Evolutionary conservation across 805 yeast genomes (phyloP).

Genomic region (Myxozyma udenii): DNA sequence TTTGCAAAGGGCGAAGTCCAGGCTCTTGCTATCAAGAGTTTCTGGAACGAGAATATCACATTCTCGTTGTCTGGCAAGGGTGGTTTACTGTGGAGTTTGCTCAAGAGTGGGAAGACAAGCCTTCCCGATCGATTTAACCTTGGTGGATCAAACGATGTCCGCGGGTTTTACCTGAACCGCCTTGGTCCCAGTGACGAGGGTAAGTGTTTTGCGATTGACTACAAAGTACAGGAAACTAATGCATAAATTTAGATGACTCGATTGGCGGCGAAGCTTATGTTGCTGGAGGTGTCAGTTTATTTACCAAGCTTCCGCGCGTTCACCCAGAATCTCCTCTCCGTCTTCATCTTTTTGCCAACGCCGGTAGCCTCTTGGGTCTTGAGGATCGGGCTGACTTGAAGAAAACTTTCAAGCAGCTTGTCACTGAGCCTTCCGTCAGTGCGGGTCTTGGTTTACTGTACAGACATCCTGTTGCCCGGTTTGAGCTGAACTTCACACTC

Average conservation of each 20-base stretch:
- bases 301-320: conserved; percentile 57
- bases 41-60: conserved; percentile 45
- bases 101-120: conserved; percentile 47
- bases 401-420: conserved; percentile 34
- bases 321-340: conserved; percentile 50
- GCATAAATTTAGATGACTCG: conserved; percentile 47
- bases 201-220: not conserved
- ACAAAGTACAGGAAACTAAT: not conserved
- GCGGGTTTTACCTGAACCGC: conserved; percentile 66
- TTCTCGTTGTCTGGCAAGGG: conserved; percentile 49
- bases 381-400: conserved; percentile 21
- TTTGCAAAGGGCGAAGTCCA: conserved; percentile 41
- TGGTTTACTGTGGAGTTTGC: conserved; percentile 53
- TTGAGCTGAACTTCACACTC: conserved; percentile 61
- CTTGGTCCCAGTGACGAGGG: conserved; percentile 57
- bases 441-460: conserved; percentile 61
- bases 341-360: conserved; percentile 60
- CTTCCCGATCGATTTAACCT: conserved; percentile 75
- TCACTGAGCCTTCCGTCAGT: conserved; percentile 48
- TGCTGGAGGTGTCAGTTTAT: conserved; percentile 57
- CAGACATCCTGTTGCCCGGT: conserved; percentile 62
- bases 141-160: conserved; percentile 73
- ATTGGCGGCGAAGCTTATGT: conserved; percentile 66
- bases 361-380: conserved; percentile 53
- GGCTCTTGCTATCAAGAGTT: conserved; percentile 37